Conservation (phyloP, 2,329 filamentous ascomycete genomes). For the Penicillium sp. region DNA sequence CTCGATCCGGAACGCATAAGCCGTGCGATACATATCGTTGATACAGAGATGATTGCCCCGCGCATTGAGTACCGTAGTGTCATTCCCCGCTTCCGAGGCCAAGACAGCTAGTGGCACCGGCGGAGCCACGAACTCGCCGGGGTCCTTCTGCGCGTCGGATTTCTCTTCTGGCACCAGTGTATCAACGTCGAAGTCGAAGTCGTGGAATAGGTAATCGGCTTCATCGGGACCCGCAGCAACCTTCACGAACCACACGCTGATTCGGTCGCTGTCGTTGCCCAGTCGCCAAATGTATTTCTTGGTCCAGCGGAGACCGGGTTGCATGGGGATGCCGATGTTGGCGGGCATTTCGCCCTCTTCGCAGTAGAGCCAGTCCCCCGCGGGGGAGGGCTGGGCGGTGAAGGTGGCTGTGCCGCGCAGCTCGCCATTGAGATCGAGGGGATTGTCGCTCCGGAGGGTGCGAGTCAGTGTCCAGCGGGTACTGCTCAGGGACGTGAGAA, state of each 20-base stretch:
- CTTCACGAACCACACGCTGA: conserved; percentile 51
- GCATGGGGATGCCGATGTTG: conserved; percentile 23
- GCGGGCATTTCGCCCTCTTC: conserved; percentile 46
- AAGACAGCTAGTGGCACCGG: conserved; percentile 24
- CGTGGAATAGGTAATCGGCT: conserved; percentile 49
- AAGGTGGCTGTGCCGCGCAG: conserved; percentile 45
- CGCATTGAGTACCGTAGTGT: conserved; percentile 37
- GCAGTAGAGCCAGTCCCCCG: conserved; percentile 42
- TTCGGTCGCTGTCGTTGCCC: conserved; percentile 22
- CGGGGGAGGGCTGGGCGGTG: conserved; percentile 24
- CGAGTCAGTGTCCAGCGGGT: conserved; percentile 40
- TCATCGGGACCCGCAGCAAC: conserved; percentile 29
- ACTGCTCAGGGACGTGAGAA: conserved; percentile 34
- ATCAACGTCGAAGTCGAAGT: conserved; percentile 37
- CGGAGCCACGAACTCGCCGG: conserved; percentile 24
- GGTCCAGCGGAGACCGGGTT: conserved; percentile 34
- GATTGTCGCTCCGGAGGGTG: conserved; percentile 43
- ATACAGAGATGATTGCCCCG: conserved; percentile 48
- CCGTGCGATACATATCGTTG: conserved; percentile 50
- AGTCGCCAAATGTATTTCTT: conserved; percentile 51
- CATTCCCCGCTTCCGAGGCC: conserved; percentile 17
- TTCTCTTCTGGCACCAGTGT: not conserved
- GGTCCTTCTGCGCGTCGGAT: conserved; percentile 1
- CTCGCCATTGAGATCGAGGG: conserved; percentile 44
- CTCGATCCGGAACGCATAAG: conserved; percentile 44